Evolutionary conservation across 352 stramenopile genomes (phyloP), one percentile per base, ranked within the genome.

Genomic region (Globisporangium uncinulatum): DNA sequence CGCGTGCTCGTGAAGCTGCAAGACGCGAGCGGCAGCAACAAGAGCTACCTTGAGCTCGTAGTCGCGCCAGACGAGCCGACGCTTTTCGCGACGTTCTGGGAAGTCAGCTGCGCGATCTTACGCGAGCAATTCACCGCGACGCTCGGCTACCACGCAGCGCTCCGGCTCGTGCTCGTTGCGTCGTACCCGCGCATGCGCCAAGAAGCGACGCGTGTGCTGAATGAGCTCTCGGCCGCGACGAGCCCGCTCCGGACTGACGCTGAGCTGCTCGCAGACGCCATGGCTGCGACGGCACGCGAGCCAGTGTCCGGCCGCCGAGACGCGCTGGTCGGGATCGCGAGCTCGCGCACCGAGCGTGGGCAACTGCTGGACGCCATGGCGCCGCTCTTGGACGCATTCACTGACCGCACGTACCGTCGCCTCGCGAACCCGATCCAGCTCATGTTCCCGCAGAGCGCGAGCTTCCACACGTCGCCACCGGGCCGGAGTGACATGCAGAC

Each of bases 361-460:
- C 84, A 89, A 55, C 61, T 95, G 24, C 54, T 95, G 15, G 78
- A 90, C 24, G 71, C 81, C 10, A 88, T 95, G 74, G 56, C 62
- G 13, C 71, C 79, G 14, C 61, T 95, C 3, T 71, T 77, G 31
- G 79, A 92, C 21, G 76, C 74, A 7, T 95, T 89, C 68, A 79
- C 84, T 19, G 80, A 90, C 29, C 68, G 74, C 1, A 69, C 72
- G 4, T 86, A 83, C 42, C 69, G 76, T 10, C 74, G 78, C 2
- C 73, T 95, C 55, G 76, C 74, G 3, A 86, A 83, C 31, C 85
- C 83, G 43, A 89, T 95, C 42, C 70, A 92, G 61, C 80, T 95
- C 62, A 95, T 95, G 85, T 95, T 95, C 54, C 85, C 85, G 9
- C 78, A 92, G 37, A 92, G 79, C 63, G 67, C 78, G 19, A 87